Conservation (phyloP, 768 basidiomycete genomes). For the Leucocoprinus birnbaumii region DNA sequence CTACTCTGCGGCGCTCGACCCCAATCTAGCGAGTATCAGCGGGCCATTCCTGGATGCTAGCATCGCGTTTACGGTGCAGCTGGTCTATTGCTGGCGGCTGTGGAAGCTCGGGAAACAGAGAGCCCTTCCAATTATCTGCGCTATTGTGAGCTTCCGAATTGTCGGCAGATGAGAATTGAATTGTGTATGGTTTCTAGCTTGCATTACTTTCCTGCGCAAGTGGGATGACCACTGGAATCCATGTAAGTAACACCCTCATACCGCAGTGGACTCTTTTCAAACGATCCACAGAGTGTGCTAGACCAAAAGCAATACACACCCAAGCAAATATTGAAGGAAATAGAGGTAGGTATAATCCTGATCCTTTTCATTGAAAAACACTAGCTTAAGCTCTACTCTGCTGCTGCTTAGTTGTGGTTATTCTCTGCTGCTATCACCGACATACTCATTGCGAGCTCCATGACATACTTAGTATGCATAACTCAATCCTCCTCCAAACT, state of each 20-base stretch:
- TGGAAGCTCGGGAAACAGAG: neutral
- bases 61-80: slow-evolving; percentile 1
- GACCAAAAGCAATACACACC: too few relatives aligned
- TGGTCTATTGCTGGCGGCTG: slow-evolving; percentile 8
- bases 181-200: neutral
- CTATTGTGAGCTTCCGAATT: neutral
- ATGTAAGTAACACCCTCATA: neutral
- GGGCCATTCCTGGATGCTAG: slow-evolving; percentile 1
- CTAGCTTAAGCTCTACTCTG: too few relatives aligned
- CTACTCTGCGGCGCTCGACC: neutral
- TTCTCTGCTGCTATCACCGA: too few relatives aligned
- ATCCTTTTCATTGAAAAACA: too few relatives aligned
- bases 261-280: neutral
- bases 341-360: too few relatives aligned
- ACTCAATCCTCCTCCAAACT: too few relatives aligned
- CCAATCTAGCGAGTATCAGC: neutral
- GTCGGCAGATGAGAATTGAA: neutral
- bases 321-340: too few relatives aligned
- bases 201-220: neutral
- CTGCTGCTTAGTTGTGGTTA: too few relatives aligned
- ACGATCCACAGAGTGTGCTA: neutral
- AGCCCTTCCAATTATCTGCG: neutral
- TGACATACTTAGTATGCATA: neutral
- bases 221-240: neutral
- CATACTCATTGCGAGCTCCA: neutral